Percentiles rank a stretch among this genome's conserved stretches.
phyloP scores from a whole-genome alignment of 176 grass and related monocot species.

The Otatea glauca region DNA sequence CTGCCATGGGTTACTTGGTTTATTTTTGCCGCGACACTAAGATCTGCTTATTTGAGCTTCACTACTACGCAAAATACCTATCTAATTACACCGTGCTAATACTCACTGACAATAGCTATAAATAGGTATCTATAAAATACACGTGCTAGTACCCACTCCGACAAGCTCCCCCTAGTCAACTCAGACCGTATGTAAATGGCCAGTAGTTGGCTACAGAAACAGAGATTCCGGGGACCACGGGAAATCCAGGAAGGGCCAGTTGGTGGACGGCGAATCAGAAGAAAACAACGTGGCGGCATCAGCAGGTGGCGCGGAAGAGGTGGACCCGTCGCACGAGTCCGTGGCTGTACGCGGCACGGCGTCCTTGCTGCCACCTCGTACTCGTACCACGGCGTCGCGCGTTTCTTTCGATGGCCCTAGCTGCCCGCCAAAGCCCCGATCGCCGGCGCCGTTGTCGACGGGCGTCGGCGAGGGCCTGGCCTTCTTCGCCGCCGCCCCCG shows the following conservation, averaged over 20 bases:
- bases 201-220: conserved; percentile 6
- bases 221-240: conserved; percentile 42
- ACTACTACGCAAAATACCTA: background rate
- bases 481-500: background rate
- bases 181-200: background rate
- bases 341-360: background rate
- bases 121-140: background rate
- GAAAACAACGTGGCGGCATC: background rate
- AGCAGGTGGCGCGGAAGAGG: background rate
- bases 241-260: conserved; percentile 39
- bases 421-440: background rate
- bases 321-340: conserved; percentile 33
- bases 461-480: background rate
- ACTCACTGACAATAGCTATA: background rate
- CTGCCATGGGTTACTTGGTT: background rate
- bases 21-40: background rate
- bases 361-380: background rate
- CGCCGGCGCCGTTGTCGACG: background rate
- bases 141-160: background rate
- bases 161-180: background rate
- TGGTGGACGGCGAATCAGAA: conserved; percentile 28
- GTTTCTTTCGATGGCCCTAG: background rate
- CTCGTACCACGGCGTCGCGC: background rate
- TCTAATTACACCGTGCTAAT: background rate
- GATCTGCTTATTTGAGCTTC: background rate